These are phyloP conservation scores for Hypomyces rosellus DNA, from an alignment of 2,329 filamentous ascomycete genomes.

Conservation along the genomic window DNA sequence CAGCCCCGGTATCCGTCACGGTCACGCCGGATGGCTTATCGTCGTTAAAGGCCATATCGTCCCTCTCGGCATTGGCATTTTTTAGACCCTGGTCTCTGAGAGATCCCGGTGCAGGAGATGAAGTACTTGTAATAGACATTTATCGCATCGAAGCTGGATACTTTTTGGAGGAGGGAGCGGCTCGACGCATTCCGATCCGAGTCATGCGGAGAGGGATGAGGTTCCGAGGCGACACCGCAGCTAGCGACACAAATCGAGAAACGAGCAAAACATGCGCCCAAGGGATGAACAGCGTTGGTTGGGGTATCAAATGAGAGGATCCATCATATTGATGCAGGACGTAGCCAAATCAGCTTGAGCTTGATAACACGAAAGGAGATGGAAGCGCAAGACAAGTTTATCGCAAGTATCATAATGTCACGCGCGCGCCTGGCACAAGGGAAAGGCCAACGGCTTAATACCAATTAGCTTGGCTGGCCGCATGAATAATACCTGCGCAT, in stretches of 20 bases:
- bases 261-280: no score
- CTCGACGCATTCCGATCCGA: no score
- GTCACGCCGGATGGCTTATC: constrained; percentile 7
- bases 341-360: background rate
- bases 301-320: background rate
- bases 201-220: no score
- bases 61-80: constrained; percentile 4
- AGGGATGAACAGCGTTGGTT: no score
- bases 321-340: background rate
- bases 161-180: no score
- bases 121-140: constrained; percentile 1
- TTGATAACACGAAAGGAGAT: background rate
- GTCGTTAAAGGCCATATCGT: constrained; percentile 6
- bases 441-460: background rate
- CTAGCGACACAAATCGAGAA: no score
- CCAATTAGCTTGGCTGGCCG: no score
- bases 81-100: constrained; percentile 3
- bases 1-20: background rate
- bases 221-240: no score
- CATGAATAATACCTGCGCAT: no score
- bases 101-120: background rate
- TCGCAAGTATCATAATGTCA: background rate
- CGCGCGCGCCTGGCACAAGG: background rate
- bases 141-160: constrained; percentile 3
- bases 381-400: no score